Percentiles rank a stretch among this genome's conserved stretches.
Conservation (phyloP, 768 basidiomycete species). For the Phaffia tasmanica region DNA sequence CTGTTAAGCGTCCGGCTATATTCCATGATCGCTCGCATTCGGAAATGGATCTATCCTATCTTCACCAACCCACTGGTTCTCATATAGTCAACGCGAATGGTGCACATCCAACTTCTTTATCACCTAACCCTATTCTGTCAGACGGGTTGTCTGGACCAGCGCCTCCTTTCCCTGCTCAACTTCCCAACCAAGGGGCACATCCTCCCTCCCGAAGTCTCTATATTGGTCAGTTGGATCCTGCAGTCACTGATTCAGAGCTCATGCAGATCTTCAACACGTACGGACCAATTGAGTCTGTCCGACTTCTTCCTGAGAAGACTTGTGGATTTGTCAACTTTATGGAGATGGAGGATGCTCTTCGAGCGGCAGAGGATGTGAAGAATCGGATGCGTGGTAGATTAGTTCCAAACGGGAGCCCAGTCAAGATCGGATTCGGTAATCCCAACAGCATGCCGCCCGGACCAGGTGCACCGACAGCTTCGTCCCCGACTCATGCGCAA, state of each 20-base stretch:
- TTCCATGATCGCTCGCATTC: constrained; percentile 24
- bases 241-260: constrained; percentile 85
- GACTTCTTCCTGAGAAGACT: constrained; percentile 95
- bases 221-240: constrained; percentile 96
- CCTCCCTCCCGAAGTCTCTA: constrained; percentile 91
- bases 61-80: constrained; percentile 27
- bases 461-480: constrained; percentile 53
- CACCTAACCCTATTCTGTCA: constrained; percentile 37
- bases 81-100: constrained; percentile 22
- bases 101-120: constrained; percentile 42
- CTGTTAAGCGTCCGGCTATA: constrained; percentile 13
- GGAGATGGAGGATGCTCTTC: constrained; percentile 86
- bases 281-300: constrained; percentile 89
- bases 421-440: constrained; percentile 96
- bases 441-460: constrained; percentile 83
- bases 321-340: constrained; percentile 99
- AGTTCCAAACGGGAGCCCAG: constrained; percentile 71
- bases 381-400: constrained; percentile 83
- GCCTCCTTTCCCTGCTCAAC: constrained; percentile 46
- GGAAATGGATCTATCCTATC: constrained; percentile 22
- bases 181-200: constrained; percentile 43
- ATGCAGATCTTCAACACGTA: constrained; percentile 93
- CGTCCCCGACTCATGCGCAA: constrained; percentile 85
- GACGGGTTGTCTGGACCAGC: constrained; percentile 35
- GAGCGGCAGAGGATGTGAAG: constrained; percentile 93